phyloP scores from a whole-genome alignment of 805 yeast species.

The Kurtzmaniella cleridarum region DNA sequence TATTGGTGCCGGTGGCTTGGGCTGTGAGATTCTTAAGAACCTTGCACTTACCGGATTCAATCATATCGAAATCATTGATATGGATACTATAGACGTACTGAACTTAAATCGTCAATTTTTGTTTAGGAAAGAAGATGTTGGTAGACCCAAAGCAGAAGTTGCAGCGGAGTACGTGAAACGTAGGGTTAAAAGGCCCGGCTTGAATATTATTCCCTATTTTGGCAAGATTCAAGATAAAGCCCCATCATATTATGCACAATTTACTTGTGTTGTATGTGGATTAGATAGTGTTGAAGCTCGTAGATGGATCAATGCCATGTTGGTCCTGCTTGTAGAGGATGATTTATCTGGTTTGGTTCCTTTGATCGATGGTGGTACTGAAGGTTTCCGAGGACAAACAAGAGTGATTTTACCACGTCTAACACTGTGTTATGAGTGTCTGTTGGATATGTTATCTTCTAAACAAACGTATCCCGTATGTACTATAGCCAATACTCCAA shows the following conservation, averaged over 20 bases:
- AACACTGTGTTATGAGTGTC: constrained; percentile 91
- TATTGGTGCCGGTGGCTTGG: constrained; percentile 81
- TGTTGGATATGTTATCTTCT: constrained; percentile 65
- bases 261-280: constrained; percentile 77
- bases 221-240: constrained; percentile 58
- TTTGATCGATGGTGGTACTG: constrained; percentile 91
- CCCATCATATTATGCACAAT: constrained; percentile 57
- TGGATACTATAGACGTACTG: constrained; percentile 78
- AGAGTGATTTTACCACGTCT: constrained; percentile 81
- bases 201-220: constrained; percentile 52
- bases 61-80: constrained; percentile 64
- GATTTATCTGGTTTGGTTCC: constrained; percentile 33
- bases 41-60: constrained; percentile 65
- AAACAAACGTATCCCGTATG: constrained; percentile 79
- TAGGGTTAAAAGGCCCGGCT: constrained; percentile 33
- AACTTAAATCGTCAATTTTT: constrained; percentile 74
- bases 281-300: constrained; percentile 87
- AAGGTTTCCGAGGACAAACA: constrained; percentile 88
- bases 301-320: constrained; percentile 73
- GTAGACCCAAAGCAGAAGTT: constrained; percentile 58
- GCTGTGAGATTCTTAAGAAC: constrained; percentile 74
- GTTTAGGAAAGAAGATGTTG: constrained; percentile 57
- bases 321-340: constrained; percentile 58
- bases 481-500: constrained; percentile 91
- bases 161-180: constrained; percentile 54